Evolutionary conservation across 768 basidiomycete genomes (phyloP).

Genomic region (Rhodosporidiobolus odoratus): DNA sequence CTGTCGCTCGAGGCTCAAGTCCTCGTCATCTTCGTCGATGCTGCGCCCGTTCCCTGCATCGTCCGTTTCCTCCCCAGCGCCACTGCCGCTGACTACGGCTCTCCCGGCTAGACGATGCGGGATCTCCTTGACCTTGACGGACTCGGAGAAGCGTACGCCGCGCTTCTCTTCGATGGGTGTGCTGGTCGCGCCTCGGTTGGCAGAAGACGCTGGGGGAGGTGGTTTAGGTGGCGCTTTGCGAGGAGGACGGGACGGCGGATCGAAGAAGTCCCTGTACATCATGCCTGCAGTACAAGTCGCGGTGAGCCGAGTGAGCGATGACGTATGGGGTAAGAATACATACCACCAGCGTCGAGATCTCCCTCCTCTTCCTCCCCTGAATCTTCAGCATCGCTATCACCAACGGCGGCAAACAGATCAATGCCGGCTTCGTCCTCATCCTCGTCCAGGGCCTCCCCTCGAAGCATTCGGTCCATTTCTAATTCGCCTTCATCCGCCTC

Average conservation of each 20-base stretch:
- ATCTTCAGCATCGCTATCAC: slow-evolving; percentile 41
- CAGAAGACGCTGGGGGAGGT: background rate
- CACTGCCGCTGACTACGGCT: slow-evolving; percentile 1
- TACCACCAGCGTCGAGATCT: slow-evolving; percentile 48
- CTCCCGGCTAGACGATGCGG: slow-evolving; percentile 45
- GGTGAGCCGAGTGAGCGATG: background rate
- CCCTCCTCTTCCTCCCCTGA: slow-evolving; percentile 53
- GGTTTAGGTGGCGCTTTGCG: background rate
- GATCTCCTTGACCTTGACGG: slow-evolving; percentile 75
- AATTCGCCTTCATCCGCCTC: slow-evolving; percentile 71
- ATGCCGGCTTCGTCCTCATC: slow-evolving; percentile 47
- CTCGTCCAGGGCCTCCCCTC: slow-evolving; percentile 58
- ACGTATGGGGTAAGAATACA: slow-evolving; percentile 38
- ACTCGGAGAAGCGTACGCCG: slow-evolving; percentile 70
- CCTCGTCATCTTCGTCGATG: slow-evolving; percentile 42
- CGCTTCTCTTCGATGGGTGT: slow-evolving; percentile 35
- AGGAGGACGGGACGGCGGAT: slow-evolving; percentile 51
- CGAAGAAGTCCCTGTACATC: slow-evolving; percentile 77
- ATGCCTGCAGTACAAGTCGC: slow-evolving; percentile 14
- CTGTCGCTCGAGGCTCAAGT: no score
- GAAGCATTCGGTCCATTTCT: slow-evolving; percentile 51
- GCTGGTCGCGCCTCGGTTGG: background rate
- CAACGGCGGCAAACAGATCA: slow-evolving; percentile 65
- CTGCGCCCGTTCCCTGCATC: slow-evolving; percentile 25
- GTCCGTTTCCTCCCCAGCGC: slow-evolving; percentile 29